These are phyloP conservation scores for Hymenoscyphus fructigenus DNA, from an alignment of 2,329 filamentous ascomycete genomes.

Conservation along the genomic window DNA sequence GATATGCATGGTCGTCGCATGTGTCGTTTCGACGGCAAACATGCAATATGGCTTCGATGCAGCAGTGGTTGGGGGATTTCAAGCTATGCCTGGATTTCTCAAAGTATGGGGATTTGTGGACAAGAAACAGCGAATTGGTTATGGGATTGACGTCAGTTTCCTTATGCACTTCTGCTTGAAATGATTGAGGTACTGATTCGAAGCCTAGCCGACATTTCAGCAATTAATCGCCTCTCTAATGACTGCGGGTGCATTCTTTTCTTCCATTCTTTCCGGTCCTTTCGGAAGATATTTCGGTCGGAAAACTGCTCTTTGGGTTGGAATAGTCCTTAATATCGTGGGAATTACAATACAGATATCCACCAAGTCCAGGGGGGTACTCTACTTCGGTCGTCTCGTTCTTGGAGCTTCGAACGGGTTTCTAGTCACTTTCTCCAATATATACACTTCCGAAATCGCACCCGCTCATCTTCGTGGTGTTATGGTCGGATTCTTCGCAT, in stretches of 20 bases:
- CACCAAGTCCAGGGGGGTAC: constrained; percentile 40
- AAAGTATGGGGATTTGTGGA: constrained; percentile 48
- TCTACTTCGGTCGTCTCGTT: constrained; percentile 48
- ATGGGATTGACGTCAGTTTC: constrained; percentile 20
- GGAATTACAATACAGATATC: constrained; percentile 47
- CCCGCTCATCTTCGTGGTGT: constrained; percentile 48
- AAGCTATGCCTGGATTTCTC: constrained; percentile 53
- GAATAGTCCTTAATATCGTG: constrained; percentile 45
- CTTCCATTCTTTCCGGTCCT: constrained; percentile 43
- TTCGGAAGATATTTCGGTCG: constrained; percentile 40
- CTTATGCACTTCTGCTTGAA: background rate
- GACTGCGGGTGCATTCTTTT: constrained; percentile 48
- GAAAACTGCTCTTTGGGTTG: constrained; percentile 42
- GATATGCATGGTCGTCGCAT: constrained; percentile 12
- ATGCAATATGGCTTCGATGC: constrained; percentile 53
- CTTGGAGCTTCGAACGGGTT: constrained; percentile 47
- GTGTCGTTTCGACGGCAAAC: constrained; percentile 10
- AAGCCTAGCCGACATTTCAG: constrained; percentile 42
- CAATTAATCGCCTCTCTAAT: constrained; percentile 50
- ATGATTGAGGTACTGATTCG: background rate
- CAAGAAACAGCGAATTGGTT: constrained; percentile 18
- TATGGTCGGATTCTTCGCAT: constrained; percentile 48
- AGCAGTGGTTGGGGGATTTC: constrained; percentile 45
- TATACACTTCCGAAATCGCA: constrained; percentile 48
- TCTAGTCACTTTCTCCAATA: constrained; percentile 48